These are phyloP conservation scores for Biscogniauxia marginata DNA, from an alignment of 2,329 filamentous ascomycete species.

Conservation along the genomic window DNA sequence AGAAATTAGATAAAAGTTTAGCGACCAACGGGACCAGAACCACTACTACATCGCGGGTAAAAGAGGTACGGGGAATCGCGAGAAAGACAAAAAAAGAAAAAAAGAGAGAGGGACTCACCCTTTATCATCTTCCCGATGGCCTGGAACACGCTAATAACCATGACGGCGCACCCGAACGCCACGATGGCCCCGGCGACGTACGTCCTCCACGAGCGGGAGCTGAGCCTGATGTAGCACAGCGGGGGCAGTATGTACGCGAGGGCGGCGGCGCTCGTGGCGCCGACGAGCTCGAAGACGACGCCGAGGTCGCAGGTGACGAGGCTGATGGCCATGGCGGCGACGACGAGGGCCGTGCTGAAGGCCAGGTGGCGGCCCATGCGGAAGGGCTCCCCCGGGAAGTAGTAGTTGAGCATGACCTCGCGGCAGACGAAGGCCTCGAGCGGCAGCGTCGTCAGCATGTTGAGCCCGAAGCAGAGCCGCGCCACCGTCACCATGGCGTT, in stretches of 20 bases:
- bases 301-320: slow-evolving; percentile 91
- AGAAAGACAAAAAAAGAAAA: neutral
- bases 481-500: slow-evolving; percentile 95
- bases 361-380: slow-evolving; percentile 81
- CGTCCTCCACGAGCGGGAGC: slow-evolving; percentile 71
- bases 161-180: slow-evolving; percentile 74
- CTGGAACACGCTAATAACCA: slow-evolving; percentile 77
- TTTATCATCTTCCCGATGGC: slow-evolving; percentile 66
- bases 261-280: slow-evolving; percentile 89
- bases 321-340: slow-evolving; percentile 72
- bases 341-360: slow-evolving; percentile 81
- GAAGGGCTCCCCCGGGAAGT: slow-evolving; percentile 68
- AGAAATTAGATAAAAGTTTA: slow-evolving; percentile 20
- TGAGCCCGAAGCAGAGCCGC: slow-evolving; percentile 91
- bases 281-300: slow-evolving; percentile 92
- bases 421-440: slow-evolving; percentile 97
- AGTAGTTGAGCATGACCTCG: slow-evolving; percentile 92
- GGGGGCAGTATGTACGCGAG: slow-evolving; percentile 95
- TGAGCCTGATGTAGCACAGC: slow-evolving; percentile 91
- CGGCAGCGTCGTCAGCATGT: slow-evolving; percentile 96
- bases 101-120: slow-evolving; percentile 35
- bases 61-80: slow-evolving; percentile 11
- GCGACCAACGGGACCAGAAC: too few relatives aligned
- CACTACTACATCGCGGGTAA: neutral
- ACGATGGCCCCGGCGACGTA: slow-evolving; percentile 71